Conservation (phyloP, 1,284 basidiomycete species). For the Exobasidium cylindrosporum region DNA sequence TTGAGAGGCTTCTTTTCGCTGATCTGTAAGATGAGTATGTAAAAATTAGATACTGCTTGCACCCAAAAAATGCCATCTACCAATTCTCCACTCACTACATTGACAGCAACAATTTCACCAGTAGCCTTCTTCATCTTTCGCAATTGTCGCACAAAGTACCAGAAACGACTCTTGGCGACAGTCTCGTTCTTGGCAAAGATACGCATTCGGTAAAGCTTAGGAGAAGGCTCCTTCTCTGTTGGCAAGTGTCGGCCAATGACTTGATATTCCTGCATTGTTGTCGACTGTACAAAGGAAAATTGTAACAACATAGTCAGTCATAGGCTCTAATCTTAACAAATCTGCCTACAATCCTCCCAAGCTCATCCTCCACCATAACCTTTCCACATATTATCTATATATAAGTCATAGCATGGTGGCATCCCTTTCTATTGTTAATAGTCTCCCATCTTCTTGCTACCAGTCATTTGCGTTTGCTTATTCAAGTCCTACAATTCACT, state of each 20-base stretch:
- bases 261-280: slow-evolving; percentile 70
- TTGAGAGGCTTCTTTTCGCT: slow-evolving; percentile 91
- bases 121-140: slow-evolving; percentile 99
- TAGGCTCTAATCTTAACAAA: too few species aligned
- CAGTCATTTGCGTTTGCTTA: too few species aligned
- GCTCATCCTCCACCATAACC: too few species aligned
- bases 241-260: slow-evolving; percentile 97
- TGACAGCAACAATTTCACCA: slow-evolving; percentile 98
- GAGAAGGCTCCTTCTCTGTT: slow-evolving; percentile 84
- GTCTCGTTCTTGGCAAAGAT: slow-evolving; percentile 98
- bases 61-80: neutral
- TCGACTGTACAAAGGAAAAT: slow-evolving; percentile 55
- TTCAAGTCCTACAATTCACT: too few species aligned
- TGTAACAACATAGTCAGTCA: too few species aligned
- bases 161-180: slow-evolving; percentile 98
- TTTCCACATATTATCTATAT: too few species aligned
- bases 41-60: neutral
- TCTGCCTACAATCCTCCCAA: too few species aligned
- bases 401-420: too few species aligned
- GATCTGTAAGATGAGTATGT: slow-evolving; percentile 38
- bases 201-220: slow-evolving; percentile 98
- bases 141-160: slow-evolving; percentile 87
- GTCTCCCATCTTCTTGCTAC: too few species aligned
- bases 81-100: slow-evolving; percentile 73
- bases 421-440: too few species aligned